Conservation (phyloP, 371 early-diverging fungal species). For the Sporodiniella umbellata region DNA sequence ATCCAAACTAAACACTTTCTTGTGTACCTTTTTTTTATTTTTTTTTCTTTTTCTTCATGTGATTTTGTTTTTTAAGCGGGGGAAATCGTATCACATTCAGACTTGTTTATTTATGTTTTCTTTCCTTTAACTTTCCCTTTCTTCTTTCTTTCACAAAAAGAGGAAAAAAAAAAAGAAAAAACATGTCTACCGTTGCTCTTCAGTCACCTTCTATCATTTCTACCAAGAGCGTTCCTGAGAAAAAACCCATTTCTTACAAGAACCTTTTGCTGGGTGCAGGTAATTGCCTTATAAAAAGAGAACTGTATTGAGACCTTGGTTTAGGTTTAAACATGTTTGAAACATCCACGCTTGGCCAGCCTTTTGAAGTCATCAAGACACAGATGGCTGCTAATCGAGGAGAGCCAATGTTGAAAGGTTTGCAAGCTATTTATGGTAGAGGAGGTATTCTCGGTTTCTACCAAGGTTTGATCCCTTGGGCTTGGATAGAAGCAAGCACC, state of each 20-base stretch:
- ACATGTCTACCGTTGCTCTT: constrained; percentile 13
- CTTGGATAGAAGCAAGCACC: constrained; percentile 90
- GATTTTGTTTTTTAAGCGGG: no score
- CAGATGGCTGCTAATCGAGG: constrained; percentile 86
- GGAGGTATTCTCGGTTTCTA: constrained; percentile 83
- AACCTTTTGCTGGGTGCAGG: constrained; percentile 66
- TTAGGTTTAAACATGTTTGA: constrained; percentile 74
- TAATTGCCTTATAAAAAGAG: constrained; percentile 20
- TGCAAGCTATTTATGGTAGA: constrained; percentile 68
- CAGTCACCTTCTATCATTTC: constrained; percentile 26
- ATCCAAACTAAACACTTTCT: no score
- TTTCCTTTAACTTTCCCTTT: constrained; percentile 1
- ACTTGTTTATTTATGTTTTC: background rate
- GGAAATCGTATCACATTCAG: background rate
- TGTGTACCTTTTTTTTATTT: no score
- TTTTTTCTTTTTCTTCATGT: background rate
- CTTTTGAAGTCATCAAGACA: constrained; percentile 89
- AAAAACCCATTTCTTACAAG: constrained; percentile 58
- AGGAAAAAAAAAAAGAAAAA: no score
- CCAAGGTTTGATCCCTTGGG: constrained; percentile 84
- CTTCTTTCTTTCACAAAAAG: constrained; percentile 3
- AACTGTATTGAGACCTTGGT: background rate
- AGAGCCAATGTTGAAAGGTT: constrained; percentile 60
- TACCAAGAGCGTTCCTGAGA: constrained; percentile 19
- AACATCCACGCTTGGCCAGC: constrained; percentile 86